Evolutionary conservation across 2,329 filamentous ascomycete species (phyloP), one percentile per base, ranked within the genome.

Genomic region (Fusarium pseudograminearum): DNA sequence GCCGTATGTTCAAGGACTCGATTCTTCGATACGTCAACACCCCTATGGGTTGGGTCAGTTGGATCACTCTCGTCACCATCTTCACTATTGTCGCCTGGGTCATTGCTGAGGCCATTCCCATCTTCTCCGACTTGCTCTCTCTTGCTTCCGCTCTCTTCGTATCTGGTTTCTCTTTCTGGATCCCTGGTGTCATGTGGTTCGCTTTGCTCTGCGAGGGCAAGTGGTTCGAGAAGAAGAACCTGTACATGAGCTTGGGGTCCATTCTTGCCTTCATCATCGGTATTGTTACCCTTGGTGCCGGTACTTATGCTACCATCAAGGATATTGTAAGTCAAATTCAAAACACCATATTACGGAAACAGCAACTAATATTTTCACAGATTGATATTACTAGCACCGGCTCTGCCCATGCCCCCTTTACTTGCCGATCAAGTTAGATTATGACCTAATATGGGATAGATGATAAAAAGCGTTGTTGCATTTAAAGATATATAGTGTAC

Each of bases 321-420:
- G 68, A 70, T 53, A 70, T 70, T 18, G 67, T 70, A 45, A 70
- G 67, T 65, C 2, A 4, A 12, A 3, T 12, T 24, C 15, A 2
- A 3, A 11, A 2, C 6, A 12, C 8, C 3, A 2, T 5, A 1
- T 3, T 8, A 12, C 14, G 7, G 8, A 7, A 12, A 18, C 24
- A 15, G n/a, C 7, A 18, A 14, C 61, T 70, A 52, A 71, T 11
- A 4, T 11, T n/a, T 4, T 15, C 5, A 7, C 2, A 70, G 67
- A 70, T 70, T 20, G 47, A 53, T 28, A 51, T 69, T 26, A 70
- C 68, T 11, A 69, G 68, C 10, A 48, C 36, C 11, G 68, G 68
- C 30, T 56, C 46, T 24, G 67, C 68, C n/a, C 68, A 70, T 81
- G 54, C 61, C 12, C 69, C 69, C 15, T 71, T 71, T 20, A 66